Base-by-base conservation (phyloP, 495 filamentous ascomycete genomes). In the Neurospora cerealis region DNA sequence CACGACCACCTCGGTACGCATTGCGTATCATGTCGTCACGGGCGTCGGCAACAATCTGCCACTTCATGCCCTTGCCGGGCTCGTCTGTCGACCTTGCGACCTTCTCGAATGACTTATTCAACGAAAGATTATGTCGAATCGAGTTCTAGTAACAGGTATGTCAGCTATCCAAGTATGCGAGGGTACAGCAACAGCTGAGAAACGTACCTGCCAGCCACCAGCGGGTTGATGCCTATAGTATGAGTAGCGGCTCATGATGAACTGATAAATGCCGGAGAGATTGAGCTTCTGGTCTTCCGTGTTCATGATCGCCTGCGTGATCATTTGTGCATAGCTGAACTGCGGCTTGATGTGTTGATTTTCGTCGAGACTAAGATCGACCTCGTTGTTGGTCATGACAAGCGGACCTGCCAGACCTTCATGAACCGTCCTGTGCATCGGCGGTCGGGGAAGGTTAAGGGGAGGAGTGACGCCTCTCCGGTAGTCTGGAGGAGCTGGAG, bases 41-140 rank as follows among this genome's bases (percentile, higher is more conserved):
- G 54, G 90, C 84, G 71, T 94, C 93, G 1, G 90, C 88, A 3
- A 93, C 90, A 78, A 99, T 92, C 81, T 92, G 90, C 96, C 96
- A 99, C 79, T 98, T 97, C 95, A 97, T 97, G 34, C 96, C 96
- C 83, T 99, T 99, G 4, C 96, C 96, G 3, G 96, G 96, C 79
- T 99, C 96, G 77, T 99, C 93, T 0, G 94, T 96, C 6, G 92
- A 88, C 42, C 96, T 91, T 34, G 96, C 91, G 6, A 97, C 91
- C 80, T 98, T 98, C 75, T 92, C 89, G 80, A 99, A 99, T 0
- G 90, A 88, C 81, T 97, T 95, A 78, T 96, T 97, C 69, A 99
- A 81, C 4, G 96, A 98, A 24, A 99, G 82, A 76, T 98, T 98
- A 76, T 99, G 96, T 3, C 96, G 91, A 76, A 99, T 99, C 2